Percentiles rank a stretch among this genome's conserved stretches.
These are phyloP conservation scores for Macadamia tetraphylla DNA, from an alignment of 164 flowering plant species.

Conservation along the genomic window DNA sequence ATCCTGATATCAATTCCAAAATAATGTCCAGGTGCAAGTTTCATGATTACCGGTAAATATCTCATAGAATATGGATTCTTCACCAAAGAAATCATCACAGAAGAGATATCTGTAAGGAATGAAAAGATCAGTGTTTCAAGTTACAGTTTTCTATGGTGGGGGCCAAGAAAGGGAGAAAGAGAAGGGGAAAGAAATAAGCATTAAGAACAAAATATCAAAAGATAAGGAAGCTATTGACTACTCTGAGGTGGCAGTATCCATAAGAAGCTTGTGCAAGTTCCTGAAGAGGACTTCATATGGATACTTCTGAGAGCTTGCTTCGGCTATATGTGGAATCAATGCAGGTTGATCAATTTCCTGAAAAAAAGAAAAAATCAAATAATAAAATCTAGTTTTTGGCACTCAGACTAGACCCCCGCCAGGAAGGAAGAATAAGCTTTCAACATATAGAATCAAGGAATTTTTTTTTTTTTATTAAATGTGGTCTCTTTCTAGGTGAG, in stretches of 20 bases:
- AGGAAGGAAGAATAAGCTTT: too few relatives aligned
- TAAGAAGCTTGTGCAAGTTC: conserved; percentile 94
- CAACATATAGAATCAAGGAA: too few relatives aligned
- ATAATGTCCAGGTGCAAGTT: not conserved
- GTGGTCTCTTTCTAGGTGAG: too few relatives aligned
- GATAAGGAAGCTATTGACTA: conserved; percentile 22
- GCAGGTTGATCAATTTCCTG: conserved; percentile 99
- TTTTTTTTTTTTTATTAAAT: too few relatives aligned
- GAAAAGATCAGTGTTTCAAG: conserved; percentile 9
- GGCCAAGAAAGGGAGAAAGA: too few relatives aligned
- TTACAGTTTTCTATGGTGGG: too few relatives aligned
- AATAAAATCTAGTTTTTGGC: not conserved
- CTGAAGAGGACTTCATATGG: conserved; percentile 98
- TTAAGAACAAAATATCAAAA: not conserved
- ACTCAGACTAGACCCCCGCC: too few relatives aligned
- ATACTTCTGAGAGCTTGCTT: conserved; percentile 86
- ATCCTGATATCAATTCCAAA: not conserved
- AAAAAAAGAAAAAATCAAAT: not conserved
- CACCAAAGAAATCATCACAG: conserved; percentile 95
- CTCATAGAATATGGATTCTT: conserved; percentile 81
- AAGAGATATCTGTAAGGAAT: conserved; percentile 65
- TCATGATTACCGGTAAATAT: conserved; percentile 74
- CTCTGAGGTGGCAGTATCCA: conserved; percentile 99
- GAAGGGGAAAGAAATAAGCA: too few relatives aligned
- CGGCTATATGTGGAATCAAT: conserved; percentile 97